Percentiles rank a stretch among this genome's conserved stretches.
Evolutionary conservation across 1,284 basidiomycete genomes (phyloP).

Genomic region (Moesziomyces sp.): DNA sequence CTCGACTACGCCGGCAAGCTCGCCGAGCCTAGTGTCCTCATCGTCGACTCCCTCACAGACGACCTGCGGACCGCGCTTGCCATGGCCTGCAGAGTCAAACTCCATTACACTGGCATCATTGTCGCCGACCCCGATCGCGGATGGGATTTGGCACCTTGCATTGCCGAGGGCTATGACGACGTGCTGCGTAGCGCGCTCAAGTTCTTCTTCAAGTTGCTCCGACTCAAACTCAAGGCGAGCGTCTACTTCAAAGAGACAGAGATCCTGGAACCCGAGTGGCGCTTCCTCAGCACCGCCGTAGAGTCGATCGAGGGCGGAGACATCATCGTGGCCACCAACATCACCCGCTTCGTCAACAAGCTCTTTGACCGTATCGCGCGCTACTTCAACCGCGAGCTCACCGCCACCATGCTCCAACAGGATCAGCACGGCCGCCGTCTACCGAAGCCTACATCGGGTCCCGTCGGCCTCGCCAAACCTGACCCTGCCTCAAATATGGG

Average conservation of each 20-base stretch:
- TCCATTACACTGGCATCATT: conserved; percentile 90
- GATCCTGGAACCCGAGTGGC: conserved; percentile 94
- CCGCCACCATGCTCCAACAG: conserved; percentile 73
- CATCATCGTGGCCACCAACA: conserved; percentile 78
- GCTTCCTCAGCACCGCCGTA: conserved; percentile 92
- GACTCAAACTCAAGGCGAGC: conserved; percentile 95
- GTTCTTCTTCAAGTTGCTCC: conserved; percentile 92
- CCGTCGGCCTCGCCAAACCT: conserved; percentile 32
- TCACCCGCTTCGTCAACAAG: conserved; percentile 65
- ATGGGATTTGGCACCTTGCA: conserved; percentile 89
- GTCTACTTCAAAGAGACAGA: conserved; percentile 98
- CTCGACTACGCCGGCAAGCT: conserved; percentile 91
- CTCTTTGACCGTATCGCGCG: conserved; percentile 79
- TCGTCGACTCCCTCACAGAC: conserved; percentile 95
- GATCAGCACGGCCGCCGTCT: conserved; percentile 31
- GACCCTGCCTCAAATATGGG: conserved; percentile 15
- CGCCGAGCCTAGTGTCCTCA: conserved; percentile 79
- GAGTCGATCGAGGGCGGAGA: conserved; percentile 89
- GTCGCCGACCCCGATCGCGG: conserved; percentile 83
- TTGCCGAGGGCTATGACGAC: conserved; percentile 87
- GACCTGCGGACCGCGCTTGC: conserved; percentile 92
- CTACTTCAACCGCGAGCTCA: conserved; percentile 93
- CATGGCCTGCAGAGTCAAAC: conserved; percentile 91
- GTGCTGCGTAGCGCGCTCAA: conserved; percentile 88
- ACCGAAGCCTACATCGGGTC: conserved; percentile 32